phyloP scores from a whole-genome alignment of 768 basidiomycete species.

The Tulasnella sp. region DNA sequence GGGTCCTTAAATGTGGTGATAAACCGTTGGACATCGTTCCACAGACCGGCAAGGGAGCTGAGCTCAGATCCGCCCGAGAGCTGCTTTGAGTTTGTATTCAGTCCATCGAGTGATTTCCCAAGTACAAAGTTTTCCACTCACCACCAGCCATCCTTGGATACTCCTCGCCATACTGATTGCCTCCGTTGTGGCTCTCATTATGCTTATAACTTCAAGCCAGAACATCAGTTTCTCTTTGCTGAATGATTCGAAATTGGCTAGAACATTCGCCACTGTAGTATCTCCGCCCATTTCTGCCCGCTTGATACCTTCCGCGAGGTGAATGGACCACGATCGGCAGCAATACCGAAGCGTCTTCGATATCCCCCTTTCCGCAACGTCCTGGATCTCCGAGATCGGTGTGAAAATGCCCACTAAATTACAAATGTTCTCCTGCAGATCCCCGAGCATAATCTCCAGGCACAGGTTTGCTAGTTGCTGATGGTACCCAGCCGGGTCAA shows the following conservation, averaged over 20 bases:
- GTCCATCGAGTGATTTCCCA: background rate
- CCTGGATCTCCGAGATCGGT: background rate
- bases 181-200: background rate
- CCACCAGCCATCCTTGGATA: background rate
- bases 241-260: background rate
- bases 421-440: background rate
- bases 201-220: background rate
- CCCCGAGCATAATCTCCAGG: background rate
- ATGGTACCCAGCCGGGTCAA: background rate
- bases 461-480: background rate
- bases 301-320: background rate
- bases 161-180: background rate
- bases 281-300: background rate
- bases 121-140: background rate
- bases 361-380: background rate
- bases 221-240: background rate
- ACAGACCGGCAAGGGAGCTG: background rate
- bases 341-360: background rate
- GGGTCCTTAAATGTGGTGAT: background rate
- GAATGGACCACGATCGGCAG: background rate
- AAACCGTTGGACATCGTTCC: background rate
- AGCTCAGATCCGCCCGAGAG: background rate
- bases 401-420: background rate
- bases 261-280: rapidly evolving
- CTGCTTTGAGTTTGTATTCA: background rate